phyloP scores from a whole-genome alignment of 2,329 filamentous ascomycete genomes.

The Alternaria consortialis region DNA sequence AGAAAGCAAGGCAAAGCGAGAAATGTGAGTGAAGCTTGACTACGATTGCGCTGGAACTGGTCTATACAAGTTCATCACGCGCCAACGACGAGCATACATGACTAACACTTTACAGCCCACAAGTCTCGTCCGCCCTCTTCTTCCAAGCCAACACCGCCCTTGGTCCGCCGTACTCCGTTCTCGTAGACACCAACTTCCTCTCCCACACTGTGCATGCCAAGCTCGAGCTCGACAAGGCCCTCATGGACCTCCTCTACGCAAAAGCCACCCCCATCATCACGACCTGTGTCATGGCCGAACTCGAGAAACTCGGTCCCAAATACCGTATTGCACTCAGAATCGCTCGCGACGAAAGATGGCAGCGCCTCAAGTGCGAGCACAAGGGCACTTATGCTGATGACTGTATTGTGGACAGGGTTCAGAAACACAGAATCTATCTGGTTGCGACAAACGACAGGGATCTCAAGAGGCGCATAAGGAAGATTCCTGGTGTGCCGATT shows the following conservation, averaged over 20 bases:
- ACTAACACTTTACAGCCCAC: conserved; percentile 61
- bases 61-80: too few species aligned
- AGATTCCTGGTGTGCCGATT: conserved; percentile 79
- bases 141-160: conserved; percentile 76
- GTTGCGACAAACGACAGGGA: conserved; percentile 65
- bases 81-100: conserved; percentile 10
- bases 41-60: too few species aligned
- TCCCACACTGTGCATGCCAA: conserved; percentile 88
- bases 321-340: conserved; percentile 88
- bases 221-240: conserved; percentile 82
- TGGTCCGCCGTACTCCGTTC: conserved; percentile 80
- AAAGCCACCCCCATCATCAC: conserved; percentile 92
- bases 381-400: conserved; percentile 90
- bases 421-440: conserved; percentile 59
- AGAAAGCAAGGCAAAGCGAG: conserved; percentile 72
- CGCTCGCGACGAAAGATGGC: conserved; percentile 88
- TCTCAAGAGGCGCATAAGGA: conserved; percentile 78
- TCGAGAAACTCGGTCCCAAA: conserved; percentile 86
- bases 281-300: conserved; percentile 76
- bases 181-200: conserved; percentile 57
- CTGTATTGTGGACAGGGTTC: conserved; percentile 53
- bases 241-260: conserved; percentile 94
- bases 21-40: conserved; percentile 72
- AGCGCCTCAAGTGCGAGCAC: conserved; percentile 86
- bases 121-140: conserved; percentile 72